These are phyloP conservation scores for Acrasis kona DNA, from an alignment of 78 protist genomes.

Conservation along the genomic window DNA sequence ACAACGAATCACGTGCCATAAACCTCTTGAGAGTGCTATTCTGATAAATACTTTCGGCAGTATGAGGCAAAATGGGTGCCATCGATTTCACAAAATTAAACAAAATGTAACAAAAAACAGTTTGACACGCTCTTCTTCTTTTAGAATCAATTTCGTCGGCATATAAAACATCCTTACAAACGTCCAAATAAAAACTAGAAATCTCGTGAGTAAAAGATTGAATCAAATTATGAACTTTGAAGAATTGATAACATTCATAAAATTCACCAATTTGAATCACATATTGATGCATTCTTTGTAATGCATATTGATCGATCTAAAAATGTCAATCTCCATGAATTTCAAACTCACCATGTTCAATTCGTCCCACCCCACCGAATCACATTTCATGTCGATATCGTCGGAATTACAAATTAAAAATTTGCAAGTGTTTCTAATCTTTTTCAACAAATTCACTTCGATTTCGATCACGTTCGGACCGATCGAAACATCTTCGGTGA, in stretches of 20 bases:
- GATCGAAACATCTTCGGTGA: conserved; percentile 49
- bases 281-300: neutral
- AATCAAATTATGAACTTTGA: conserved; percentile 3
- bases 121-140: conserved; percentile 35
- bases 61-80: conserved; percentile 46
- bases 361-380: neutral
- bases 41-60: conserved; percentile 39
- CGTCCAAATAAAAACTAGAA: conserved; percentile 71
- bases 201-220: conserved; percentile 32
- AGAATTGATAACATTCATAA: conserved; percentile 39
- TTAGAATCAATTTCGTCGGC: conserved; percentile 26
- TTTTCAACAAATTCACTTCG: conserved; percentile 10
- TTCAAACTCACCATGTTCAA: neutral
- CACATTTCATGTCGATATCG: neutral
- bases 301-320: conserved; percentile 24
- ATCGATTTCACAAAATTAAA: neutral
- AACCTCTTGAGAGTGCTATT: neutral
- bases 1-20: neutral
- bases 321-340: neutral
- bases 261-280: neutral
- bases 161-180: conserved; percentile 63
- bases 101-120: neutral
- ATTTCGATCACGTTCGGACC: conserved; percentile 38
- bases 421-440: conserved; percentile 23
- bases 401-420: conserved; percentile 28